These are phyloP conservation scores for Gaillardinia entomophila DNA, from an alignment of 805 yeast genomes.

Conservation along the genomic window DNA sequence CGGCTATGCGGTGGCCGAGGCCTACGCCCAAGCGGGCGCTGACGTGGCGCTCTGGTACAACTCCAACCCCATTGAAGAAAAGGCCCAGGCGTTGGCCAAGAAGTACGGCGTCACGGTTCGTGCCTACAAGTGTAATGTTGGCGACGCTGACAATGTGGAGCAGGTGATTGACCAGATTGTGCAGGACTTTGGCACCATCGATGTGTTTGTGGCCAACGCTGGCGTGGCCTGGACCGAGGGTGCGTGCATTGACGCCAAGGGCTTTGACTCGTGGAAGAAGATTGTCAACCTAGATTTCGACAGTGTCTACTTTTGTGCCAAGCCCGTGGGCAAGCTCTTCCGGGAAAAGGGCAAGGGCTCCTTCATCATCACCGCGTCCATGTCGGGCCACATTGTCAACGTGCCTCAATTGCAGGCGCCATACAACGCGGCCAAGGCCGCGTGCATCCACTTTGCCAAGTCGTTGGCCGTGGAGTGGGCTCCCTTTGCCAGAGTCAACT, in stretches of 20 bases:
- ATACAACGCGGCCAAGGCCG: conserved; percentile 44
- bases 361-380: conserved; percentile 39
- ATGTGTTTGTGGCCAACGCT: conserved; percentile 27
- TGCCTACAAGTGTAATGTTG: conserved; percentile 20
- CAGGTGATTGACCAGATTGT: conserved; percentile 12
- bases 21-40: conserved; percentile 84
- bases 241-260: conserved; percentile 27
- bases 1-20: conserved; percentile 77
- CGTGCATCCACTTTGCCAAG: conserved; percentile 35
- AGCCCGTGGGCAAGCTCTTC: conserved; percentile 35
- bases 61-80: conserved; percentile 56
- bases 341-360: conserved; percentile 37
- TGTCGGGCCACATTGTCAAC: conserved; percentile 44
- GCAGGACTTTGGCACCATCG: conserved; percentile 23
- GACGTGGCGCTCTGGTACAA: conserved; percentile 64
- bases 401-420: conserved; percentile 43
- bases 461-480: conserved; percentile 45
- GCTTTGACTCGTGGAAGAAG: conserved; percentile 28
- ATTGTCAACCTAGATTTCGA: conserved; percentile 35
- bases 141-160: conserved; percentile 17
- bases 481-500: conserved; percentile 40
- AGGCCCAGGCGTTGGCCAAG: conserved; percentile 33
- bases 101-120: conserved; percentile 16
- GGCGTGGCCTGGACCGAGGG: conserved; percentile 19
- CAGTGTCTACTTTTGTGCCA: conserved; percentile 40